A percentile compares a stretch with the other conserved stretches of the same genome.
These are phyloP conservation scores for Penicillium sp. DNA, from an alignment of 2,329 filamentous ascomycete species.

Conservation along the genomic window DNA sequence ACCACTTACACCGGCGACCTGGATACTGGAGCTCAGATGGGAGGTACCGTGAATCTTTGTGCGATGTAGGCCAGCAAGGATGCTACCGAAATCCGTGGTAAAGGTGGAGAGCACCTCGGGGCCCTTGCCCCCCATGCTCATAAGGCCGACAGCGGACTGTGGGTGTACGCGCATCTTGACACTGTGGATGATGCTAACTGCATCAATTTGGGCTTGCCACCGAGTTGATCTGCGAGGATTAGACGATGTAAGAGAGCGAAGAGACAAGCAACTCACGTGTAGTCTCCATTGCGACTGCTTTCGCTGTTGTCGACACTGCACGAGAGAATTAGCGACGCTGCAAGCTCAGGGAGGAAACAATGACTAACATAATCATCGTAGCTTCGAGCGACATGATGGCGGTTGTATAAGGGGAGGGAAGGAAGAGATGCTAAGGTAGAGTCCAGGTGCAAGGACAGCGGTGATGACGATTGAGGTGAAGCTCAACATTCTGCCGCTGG, in stretches of 20 bases:
- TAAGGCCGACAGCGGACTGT: constrained; percentile 92
- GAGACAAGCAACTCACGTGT: constrained; percentile 48
- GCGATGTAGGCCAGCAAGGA: constrained; percentile 83
- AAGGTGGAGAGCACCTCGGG: constrained; percentile 95
- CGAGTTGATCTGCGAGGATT: constrained; percentile 67
- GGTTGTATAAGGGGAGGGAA: constrained; percentile 24
- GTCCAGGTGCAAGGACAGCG: constrained; percentile 18
- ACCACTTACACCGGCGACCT: constrained; percentile 77
- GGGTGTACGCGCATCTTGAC: constrained; percentile 93
- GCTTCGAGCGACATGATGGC: constrained; percentile 95
- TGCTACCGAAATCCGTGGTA: constrained; percentile 92
- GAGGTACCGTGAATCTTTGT: constrained; percentile 89
- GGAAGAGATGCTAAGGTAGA: constrained; percentile 10
- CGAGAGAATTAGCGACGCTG: constrained; percentile 19
- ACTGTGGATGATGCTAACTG: constrained; percentile 90
- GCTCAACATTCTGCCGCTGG: constrained; percentile 21
- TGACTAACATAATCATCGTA: constrained; percentile 79
- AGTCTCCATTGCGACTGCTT: constrained; percentile 94
- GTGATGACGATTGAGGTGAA: constrained; percentile 28
- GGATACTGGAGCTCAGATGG: constrained; percentile 88
- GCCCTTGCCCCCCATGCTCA: constrained; percentile 98
- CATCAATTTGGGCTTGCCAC: constrained; percentile 94
- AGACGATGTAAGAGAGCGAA: constrained; percentile 6
- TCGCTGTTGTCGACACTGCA: constrained; percentile 92
- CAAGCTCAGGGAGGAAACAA: neutral